Base-by-base conservation (phyloP, 371 early-diverging fungal genomes). In the Parasitella parasitica region DNA sequence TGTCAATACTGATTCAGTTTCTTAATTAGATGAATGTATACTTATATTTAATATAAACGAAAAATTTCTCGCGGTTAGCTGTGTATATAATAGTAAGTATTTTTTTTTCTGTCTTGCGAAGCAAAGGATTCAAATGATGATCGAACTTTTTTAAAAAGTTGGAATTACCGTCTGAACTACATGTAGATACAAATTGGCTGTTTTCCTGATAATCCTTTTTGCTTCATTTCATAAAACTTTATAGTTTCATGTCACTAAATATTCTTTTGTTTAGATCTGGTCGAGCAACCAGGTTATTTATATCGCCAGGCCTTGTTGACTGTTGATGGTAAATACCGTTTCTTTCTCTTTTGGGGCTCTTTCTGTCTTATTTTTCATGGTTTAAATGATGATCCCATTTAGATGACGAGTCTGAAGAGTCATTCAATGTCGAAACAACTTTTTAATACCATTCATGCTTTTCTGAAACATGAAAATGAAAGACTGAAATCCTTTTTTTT, bases 381-480 rank as follows among this genome's bases (percentile, higher is more conserved):
- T 56, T 51, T 50, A 71, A 61, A 72, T 72, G 80, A 84, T 83
- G 84, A 85, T 62, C 70, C 51, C 43, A 35, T 54, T 72, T 86
- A 86, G 87, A 86, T 86, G 87, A 86, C 87, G 87, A 86, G 87
- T 86, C 87, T 75, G 87, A 86, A 70, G 85, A 86, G 87, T 84
- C 67, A 69, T 84, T 86, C 85, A 67, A 70, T 86, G 87, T 81
- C 74, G 87, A 86, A 57, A 85, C 68, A 74, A 71, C 69, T 61
- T 75, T 76, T 76, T 71, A 70, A 69, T 82, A 77, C 84, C 82
- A 83, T 85, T 85, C 86, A 85, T 85, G 86, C 86, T 62, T 73
- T 57, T 67, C 72, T 70, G 76, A 67, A 39, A 73, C 50, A 32
- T 50, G 62, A 52, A 50, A 50, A 46, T 8, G 13, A 52, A n/a